phyloP scores from a whole-genome alignment of 2,329 filamentous ascomycete genomes.

The Apiospora saccharicola region DNA sequence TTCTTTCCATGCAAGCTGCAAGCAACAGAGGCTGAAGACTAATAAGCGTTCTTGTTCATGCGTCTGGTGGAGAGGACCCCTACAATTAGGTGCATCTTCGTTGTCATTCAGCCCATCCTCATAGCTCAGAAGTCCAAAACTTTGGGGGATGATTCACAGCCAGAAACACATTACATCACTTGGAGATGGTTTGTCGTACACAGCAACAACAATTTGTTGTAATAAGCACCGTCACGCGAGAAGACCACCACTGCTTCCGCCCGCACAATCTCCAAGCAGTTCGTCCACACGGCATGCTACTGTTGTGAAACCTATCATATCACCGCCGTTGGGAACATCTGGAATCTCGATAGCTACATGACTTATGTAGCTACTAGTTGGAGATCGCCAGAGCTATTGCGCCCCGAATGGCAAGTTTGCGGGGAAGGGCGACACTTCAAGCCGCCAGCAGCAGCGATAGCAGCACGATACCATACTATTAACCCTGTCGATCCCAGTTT shows the following conservation, averaged over 20 bases:
- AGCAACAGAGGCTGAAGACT: constrained; percentile 1
- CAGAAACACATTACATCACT: background rate
- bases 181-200: background rate
- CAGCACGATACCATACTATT: background rate
- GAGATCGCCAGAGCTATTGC: constrained; percentile 12
- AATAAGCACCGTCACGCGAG: background rate
- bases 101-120: background rate
- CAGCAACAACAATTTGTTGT: background rate
- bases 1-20: constrained; percentile 14
- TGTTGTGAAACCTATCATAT: constrained; percentile 4
- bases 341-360: constrained; percentile 11
- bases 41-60: background rate
- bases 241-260: background rate
- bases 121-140: background rate
- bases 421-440: background rate
- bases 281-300: background rate
- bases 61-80: constrained; percentile 5
- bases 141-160: background rate
- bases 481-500: constrained; percentile 12
- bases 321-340: background rate
- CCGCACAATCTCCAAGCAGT: background rate
- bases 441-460: background rate
- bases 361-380: background rate
- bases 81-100: background rate
- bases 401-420: background rate